A percentile compares a stretch with the other conserved stretches of the same genome.
phyloP scores from a whole-genome alignment of 2,329 filamentous ascomycete genomes.

The Paraconiothyrium sp. region DNA sequence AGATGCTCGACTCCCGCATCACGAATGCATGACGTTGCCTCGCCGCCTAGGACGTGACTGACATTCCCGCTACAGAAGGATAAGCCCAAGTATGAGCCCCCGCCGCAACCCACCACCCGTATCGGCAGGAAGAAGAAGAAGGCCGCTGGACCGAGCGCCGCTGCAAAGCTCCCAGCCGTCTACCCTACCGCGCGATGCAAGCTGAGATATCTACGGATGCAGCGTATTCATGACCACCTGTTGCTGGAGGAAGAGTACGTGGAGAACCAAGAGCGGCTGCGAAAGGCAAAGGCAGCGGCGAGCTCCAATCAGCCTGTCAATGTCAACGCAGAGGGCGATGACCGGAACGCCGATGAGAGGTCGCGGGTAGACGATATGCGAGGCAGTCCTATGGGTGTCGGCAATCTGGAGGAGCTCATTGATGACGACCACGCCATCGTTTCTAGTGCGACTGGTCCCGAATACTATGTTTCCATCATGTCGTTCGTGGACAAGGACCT shows the following conservation, averaged over 20 bases:
- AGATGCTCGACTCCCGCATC: neutral
- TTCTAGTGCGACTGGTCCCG: constrained; percentile 93
- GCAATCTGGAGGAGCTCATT: constrained; percentile 97
- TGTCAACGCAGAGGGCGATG: constrained; percentile 75
- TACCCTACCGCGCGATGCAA: constrained; percentile 98
- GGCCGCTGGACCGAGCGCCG: constrained; percentile 89
- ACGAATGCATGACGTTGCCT: constrained; percentile 16
- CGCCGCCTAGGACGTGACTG: constrained; percentile 24
- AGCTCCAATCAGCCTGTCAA: constrained; percentile 65
- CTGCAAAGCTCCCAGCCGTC: constrained; percentile 92
- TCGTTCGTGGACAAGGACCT: constrained; percentile 99
- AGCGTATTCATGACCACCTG: constrained; percentile 96
- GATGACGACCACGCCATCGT: constrained; percentile 99
- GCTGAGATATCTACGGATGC: constrained; percentile 95
- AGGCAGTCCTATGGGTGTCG: constrained; percentile 97
- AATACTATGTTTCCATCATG: constrained; percentile 99
- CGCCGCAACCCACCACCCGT: constrained; percentile 94
- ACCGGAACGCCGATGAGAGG: constrained; percentile 93
- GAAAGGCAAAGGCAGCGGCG: constrained; percentile 83
- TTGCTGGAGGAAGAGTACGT: constrained; percentile 98
- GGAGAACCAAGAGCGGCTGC: constrained; percentile 95
- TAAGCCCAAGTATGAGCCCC: constrained; percentile 99
- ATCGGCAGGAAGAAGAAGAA: constrained; percentile 99
- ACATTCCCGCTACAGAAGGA: constrained; percentile 75
- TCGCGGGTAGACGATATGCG: constrained; percentile 97